Conservation (phyloP, 257 asterid species). For the Ophiorrhiza pumila region DNA sequence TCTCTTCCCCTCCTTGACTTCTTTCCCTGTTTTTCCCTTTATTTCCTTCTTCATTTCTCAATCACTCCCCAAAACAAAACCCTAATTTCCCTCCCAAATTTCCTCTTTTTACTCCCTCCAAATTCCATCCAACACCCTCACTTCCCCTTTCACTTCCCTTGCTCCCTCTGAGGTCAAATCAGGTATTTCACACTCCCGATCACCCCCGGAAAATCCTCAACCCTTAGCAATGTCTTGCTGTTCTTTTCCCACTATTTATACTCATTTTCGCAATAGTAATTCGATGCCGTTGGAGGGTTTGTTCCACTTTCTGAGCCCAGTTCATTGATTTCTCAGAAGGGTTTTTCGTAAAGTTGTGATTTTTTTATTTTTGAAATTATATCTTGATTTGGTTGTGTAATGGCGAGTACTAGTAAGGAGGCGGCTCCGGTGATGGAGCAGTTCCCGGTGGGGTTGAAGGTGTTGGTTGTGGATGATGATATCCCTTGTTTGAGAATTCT, state of each 20-base stretch:
- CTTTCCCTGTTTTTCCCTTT: neutral
- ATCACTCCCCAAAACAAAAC: neutral
- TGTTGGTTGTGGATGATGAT: conserved; percentile 76
- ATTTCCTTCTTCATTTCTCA: neutral
- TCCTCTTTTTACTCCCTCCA: neutral
- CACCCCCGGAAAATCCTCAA: conserved; percentile 1
- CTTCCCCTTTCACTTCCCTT: neutral
- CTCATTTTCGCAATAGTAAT: neutral
- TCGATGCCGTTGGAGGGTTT: neutral
- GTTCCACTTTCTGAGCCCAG: neutral
- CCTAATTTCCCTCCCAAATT: conserved; percentile 16
- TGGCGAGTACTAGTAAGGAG: conserved; percentile 11
- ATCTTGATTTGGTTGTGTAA: neutral
- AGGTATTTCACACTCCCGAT: neutral
- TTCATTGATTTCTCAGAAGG: neutral
- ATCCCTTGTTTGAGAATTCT: conserved; percentile 54
- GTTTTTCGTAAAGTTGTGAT: neutral
- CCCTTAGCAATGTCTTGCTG: neutral
- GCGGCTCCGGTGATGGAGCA: conserved; percentile 43
- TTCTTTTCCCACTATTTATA: neutral
- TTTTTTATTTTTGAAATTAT: neutral
- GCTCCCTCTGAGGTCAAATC: conserved; percentile 2
- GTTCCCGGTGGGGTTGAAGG: conserved; percentile 77
- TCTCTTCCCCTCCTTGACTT: neutral
- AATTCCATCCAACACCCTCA: neutral